Evolutionary conservation across 1,284 basidiomycete species (phyloP).

Genomic region (Melampsora larici-populina): DNA sequence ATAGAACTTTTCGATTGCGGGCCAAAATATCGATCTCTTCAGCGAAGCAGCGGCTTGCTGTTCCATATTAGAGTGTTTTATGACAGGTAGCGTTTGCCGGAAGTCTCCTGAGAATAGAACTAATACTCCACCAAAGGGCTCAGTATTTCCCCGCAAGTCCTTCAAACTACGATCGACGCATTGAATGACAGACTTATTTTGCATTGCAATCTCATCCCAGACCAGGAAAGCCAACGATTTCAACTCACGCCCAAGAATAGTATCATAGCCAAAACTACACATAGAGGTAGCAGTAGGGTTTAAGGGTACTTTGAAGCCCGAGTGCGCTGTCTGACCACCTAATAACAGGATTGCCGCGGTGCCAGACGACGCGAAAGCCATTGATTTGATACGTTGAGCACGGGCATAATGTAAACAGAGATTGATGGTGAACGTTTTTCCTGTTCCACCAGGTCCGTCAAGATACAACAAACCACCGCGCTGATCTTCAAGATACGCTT

Average conservation of each 20-base stretch:
- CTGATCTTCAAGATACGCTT: too few relatives aligned
- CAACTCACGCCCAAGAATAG: neutral
- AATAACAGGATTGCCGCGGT: constrained; percentile 57
- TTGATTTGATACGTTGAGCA: constrained; percentile 49
- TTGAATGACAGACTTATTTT: neutral
- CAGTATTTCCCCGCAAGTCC: neutral
- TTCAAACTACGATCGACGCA: neutral
- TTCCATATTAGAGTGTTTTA: too few relatives aligned
- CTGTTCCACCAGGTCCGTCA: too few relatives aligned
- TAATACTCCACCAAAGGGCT: neutral
- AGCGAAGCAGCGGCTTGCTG: too few relatives aligned
- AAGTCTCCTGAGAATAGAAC: constrained; percentile 14
- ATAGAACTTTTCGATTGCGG: too few relatives aligned
- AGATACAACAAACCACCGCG: constrained; percentile 14
- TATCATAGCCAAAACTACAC: neutral
- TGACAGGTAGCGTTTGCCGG: too few relatives aligned
- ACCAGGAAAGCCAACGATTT: neutral
- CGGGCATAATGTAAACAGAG: constrained; percentile 54
- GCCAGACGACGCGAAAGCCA: constrained; percentile 54
- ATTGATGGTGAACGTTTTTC: constrained; percentile 60
- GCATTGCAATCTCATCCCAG: constrained; percentile 14
- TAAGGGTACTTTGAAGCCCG: constrained; percentile 57
- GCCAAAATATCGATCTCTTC: too few relatives aligned
- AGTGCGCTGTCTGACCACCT: constrained; percentile 58
- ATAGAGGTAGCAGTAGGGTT: too few relatives aligned